Evolutionary conservation across 768 basidiomycete genomes (phyloP).

Genomic region (Auricularia sp.): DNA sequence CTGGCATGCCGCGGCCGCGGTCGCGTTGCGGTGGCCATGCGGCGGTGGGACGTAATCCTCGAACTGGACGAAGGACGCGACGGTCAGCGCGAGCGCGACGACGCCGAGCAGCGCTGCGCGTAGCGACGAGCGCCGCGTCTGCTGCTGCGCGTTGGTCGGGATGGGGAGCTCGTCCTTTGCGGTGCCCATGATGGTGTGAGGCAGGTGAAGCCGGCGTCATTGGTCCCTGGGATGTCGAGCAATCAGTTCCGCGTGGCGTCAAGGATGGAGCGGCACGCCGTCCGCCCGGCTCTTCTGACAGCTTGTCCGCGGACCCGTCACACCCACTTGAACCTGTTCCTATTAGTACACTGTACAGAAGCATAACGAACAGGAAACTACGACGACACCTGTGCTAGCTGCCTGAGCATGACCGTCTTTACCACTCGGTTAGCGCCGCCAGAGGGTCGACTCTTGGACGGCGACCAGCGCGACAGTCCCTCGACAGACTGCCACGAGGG

Average conservation of each 20-base stretch:
- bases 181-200: background rate
- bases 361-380: too few relatives aligned
- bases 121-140: background rate
- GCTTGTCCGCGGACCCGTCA: too few relatives aligned
- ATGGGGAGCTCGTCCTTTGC: background rate
- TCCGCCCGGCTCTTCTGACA: too few relatives aligned
- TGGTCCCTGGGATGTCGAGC: background rate
- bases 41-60: background rate
- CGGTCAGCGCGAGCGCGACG: background rate
- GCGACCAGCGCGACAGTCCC: too few relatives aligned
- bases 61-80: background rate
- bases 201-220: background rate
- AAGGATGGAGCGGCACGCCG: too few relatives aligned
- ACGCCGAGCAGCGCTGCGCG: background rate
- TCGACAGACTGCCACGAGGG: too few relatives aligned
- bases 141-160: background rate
- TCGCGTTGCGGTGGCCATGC: background rate
- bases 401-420: too few relatives aligned
- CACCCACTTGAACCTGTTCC: too few relatives aligned
- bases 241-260: background rate
- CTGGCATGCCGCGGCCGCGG: background rate
- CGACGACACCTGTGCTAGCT: too few relatives aligned
- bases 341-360: too few relatives aligned
- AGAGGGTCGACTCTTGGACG: too few relatives aligned
- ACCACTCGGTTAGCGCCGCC: too few relatives aligned